Evolutionary conservation across 176 grass and related monocot genomes (phyloP).

Genomic region (Cocos nucifera): DNA sequence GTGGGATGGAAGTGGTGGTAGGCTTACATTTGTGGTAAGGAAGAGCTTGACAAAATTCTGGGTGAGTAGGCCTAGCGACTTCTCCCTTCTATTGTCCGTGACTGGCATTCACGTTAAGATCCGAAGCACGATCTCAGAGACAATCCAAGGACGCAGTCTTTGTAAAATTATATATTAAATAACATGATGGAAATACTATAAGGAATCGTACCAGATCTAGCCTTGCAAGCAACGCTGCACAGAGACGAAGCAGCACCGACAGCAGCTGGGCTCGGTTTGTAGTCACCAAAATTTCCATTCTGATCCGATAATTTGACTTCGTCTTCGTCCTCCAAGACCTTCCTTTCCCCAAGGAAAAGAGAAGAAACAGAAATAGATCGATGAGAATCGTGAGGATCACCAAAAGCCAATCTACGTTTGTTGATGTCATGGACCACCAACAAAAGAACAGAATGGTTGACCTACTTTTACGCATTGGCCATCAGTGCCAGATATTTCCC

Average conservation of each 20-base stretch:
- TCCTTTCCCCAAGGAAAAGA: not conserved
- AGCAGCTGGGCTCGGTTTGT: constrained; percentile 29
- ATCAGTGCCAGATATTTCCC: constrained; percentile 25
- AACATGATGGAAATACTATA: not conserved
- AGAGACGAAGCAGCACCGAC: constrained; percentile 16
- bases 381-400: too few relatives aligned
- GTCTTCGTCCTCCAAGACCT: constrained; percentile 61
- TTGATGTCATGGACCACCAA: too few relatives aligned
- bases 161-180: not conserved
- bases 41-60: constrained; percentile 96
- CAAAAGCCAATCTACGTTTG: too few relatives aligned
- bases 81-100: constrained; percentile 67
- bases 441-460: not conserved
- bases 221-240: constrained; percentile 11
- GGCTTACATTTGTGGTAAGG: constrained; percentile 61
- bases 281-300: constrained; percentile 32
- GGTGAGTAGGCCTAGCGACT: constrained; percentile 73
- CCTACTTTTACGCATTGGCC: constrained; percentile 29
- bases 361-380: too few relatives aligned
- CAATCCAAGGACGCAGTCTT: too few relatives aligned
- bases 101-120: not conserved
- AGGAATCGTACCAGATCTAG: constrained; percentile 47
- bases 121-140: too few relatives aligned
- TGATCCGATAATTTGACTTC: constrained; percentile 42
- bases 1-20: not conserved